A percentile compares a stretch with the other conserved stretches of the same genome.
Conservation (phyloP, 805 yeast genomes). For the Ogataea thermomethanolica region DNA sequence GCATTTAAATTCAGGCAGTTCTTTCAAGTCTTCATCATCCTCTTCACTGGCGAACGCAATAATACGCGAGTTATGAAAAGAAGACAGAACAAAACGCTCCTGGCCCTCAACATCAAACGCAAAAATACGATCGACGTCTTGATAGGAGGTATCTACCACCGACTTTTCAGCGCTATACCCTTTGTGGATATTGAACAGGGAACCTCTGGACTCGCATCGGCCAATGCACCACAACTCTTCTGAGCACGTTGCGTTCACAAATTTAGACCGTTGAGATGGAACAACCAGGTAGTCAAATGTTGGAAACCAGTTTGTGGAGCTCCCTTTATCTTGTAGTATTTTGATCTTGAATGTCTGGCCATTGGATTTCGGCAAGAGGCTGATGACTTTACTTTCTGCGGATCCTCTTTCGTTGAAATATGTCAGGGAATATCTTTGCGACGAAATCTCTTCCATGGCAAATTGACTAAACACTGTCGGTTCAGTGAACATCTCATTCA, state of each 20-base stretch:
- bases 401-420: slow-evolving; percentile 27
- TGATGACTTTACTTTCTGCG: slow-evolving; percentile 22
- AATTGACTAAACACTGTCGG: slow-evolving; percentile 22
- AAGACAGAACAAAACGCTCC: slow-evolving; percentile 15
- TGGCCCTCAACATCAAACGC: slow-evolving; percentile 7
- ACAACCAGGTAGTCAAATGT: slow-evolving; percentile 25
- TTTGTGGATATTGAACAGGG: slow-evolving; percentile 24
- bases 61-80: slow-evolving; percentile 12
- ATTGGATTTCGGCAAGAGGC: slow-evolving; percentile 15
- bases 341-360: slow-evolving; percentile 17
- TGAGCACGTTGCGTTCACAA: slow-evolving; percentile 19
- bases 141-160: slow-evolving; percentile 11
- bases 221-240: slow-evolving; percentile 33
- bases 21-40: slow-evolving; percentile 9
- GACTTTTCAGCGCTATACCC: slow-evolving; percentile 27
- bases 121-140: slow-evolving; percentile 15
- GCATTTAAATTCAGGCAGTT: slow-evolving; percentile 11
- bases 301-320: slow-evolving; percentile 26
- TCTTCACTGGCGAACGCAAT: slow-evolving; percentile 9
- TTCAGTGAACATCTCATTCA: slow-evolving; percentile 23
- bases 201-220: slow-evolving; percentile 22
- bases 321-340: slow-evolving; percentile 19
- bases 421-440: slow-evolving; percentile 15
- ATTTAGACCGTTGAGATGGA: slow-evolving; percentile 13
- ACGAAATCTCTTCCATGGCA: slow-evolving; percentile 21